Percentiles rank a stretch among this genome's conserved stretches.
These are phyloP conservation scores for Lyophyllum shimeji DNA, from an alignment of 768 basidiomycete genomes.

Conservation along the genomic window DNA sequence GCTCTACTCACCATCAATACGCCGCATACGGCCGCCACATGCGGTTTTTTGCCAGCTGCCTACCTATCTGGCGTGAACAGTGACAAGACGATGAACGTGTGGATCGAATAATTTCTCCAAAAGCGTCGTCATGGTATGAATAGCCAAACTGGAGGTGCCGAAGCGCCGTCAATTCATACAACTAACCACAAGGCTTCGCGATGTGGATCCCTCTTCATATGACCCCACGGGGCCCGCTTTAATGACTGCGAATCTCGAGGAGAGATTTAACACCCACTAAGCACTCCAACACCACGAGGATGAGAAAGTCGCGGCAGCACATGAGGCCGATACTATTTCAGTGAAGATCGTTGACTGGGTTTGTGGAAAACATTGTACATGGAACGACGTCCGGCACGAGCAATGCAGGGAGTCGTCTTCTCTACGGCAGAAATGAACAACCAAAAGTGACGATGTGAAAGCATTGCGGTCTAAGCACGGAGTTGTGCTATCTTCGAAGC, in stretches of 20 bases:
- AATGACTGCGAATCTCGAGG: background rate
- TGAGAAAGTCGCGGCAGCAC: too few relatives aligned
- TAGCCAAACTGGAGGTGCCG: background rate
- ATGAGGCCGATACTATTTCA: too few relatives aligned
- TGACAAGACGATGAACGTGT: background rate
- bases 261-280: background rate
- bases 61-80: background rate
- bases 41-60: background rate
- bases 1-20: too few relatives aligned
- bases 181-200: background rate
- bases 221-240: background rate
- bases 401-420: background rate
- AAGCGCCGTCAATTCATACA: background rate
- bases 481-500: background rate
- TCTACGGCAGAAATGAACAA: background rate
- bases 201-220: background rate
- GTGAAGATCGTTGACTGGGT: background rate
- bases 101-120: background rate
- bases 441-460: background rate
- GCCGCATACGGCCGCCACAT: background rate
- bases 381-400: too few relatives aligned
- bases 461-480: background rate
- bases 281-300: background rate
- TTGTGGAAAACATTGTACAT: background rate
- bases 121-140: background rate